These are phyloP conservation scores for Blepharisma japonicum DNA, from an alignment of 73 alveolate genomes.

Conservation along the genomic window DNA sequence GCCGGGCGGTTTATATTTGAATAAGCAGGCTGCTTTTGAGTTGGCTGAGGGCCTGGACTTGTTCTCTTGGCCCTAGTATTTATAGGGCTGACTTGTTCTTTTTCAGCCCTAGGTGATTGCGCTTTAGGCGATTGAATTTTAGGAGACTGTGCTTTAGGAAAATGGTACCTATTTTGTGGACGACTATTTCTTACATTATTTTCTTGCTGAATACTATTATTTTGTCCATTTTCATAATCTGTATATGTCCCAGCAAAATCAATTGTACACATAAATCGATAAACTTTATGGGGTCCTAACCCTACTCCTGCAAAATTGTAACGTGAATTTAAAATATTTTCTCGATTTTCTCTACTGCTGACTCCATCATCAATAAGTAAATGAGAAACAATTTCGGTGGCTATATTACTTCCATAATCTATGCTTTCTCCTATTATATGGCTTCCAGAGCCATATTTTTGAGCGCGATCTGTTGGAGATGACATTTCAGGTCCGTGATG, in stretches of 20 bases:
- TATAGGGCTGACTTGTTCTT: no score
- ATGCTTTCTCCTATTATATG: slow-evolving; percentile 60
- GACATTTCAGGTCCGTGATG: slow-evolving; percentile 60
- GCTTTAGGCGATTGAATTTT: no score
- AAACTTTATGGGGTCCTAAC: slow-evolving; percentile 60
- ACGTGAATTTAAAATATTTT: not conserved
- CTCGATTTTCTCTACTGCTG: slow-evolving; percentile 71
- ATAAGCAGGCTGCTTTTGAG: no score
- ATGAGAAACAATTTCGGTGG: slow-evolving; percentile 48
- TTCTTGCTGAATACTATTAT: no score
- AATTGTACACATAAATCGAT: slow-evolving; percentile 60
- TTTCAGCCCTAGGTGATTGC: no score
- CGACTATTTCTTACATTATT: no score
- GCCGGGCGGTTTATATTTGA: no score
- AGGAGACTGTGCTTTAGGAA: no score
- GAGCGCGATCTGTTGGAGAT: slow-evolving; percentile 5
- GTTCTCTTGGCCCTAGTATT: no score
- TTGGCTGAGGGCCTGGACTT: no score
- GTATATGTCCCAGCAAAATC: slow-evolving; percentile 53
- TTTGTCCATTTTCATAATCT: no score
- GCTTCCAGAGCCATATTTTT: slow-evolving; percentile 42
- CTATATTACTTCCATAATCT: slow-evolving; percentile 50
- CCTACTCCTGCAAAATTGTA: slow-evolving; percentile 40
- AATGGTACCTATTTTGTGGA: no score
- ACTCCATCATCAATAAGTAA: slow-evolving; percentile 85